Evolutionary conservation across 164 flowering plant species (phyloP).

Genomic region (Tetracentron sinense): DNA sequence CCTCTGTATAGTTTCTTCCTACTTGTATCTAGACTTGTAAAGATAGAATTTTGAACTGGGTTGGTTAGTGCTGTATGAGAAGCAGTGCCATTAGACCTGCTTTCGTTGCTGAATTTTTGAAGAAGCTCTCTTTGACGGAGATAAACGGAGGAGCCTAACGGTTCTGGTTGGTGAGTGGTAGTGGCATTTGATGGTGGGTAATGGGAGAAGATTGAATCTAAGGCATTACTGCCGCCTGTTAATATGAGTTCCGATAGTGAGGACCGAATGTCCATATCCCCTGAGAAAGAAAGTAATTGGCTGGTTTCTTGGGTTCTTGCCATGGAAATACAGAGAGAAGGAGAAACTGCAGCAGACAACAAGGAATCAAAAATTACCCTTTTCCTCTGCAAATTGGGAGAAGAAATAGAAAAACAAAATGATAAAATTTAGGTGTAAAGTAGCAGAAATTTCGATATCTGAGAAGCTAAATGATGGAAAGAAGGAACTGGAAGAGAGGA

Average conservation of each 20-base stretch:
- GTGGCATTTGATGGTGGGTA: too few relatives aligned
- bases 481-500: background rate
- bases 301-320: constrained; percentile 27
- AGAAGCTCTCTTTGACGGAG: constrained; percentile 64
- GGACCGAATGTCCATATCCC: constrained; percentile 18
- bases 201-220: constrained; percentile 66
- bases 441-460: too few relatives aligned
- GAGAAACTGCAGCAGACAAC: constrained; percentile 18
- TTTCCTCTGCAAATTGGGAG: constrained; percentile 10
- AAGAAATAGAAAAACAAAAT: background rate
- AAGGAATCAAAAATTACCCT: constrained; percentile 19
- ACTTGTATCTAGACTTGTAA: constrained; percentile 6
- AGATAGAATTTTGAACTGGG: constrained; percentile 12
- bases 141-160: constrained; percentile 75
- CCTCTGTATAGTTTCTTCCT: too few relatives aligned
- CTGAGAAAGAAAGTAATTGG: constrained; percentile 9
- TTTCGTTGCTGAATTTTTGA: constrained; percentile 40
- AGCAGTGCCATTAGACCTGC: constrained; percentile 14
- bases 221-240: constrained; percentile 49
- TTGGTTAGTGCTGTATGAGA: background rate
- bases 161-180: constrained; percentile 25
- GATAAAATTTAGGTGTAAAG: background rate
- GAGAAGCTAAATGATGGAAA: background rate
- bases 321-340: constrained; percentile 13
- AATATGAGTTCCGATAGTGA: too few relatives aligned